phyloP scores from a whole-genome alignment of 371 early-diverging fungal genomes.

The Mortierella sp. region DNA sequence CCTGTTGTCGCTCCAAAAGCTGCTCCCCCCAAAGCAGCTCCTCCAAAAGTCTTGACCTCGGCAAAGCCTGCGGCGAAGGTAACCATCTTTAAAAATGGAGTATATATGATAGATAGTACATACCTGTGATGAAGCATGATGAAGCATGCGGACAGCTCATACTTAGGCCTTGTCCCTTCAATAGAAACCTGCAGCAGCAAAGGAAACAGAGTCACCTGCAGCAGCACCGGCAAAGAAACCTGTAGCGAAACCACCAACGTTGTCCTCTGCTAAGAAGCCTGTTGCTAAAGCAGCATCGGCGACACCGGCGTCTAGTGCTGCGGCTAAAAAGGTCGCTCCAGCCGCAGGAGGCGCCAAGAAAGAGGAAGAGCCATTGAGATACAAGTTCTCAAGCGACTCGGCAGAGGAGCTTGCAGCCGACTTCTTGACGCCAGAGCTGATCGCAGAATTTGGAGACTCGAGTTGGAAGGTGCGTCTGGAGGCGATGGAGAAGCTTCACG shows the following conservation, averaged over 20 bases:
- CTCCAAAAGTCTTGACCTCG: conserved; percentile 33
- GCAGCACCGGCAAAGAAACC: conserved; percentile 77
- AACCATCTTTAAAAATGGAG: background rate
- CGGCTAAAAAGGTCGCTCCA: conserved; percentile 65
- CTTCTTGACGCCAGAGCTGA: conserved; percentile 66
- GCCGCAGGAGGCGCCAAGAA: conserved; percentile 61
- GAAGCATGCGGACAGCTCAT: conserved; percentile 6
- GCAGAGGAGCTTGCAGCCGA: conserved; percentile 75
- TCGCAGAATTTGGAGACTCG: conserved; percentile 73
- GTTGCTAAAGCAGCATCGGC: conserved; percentile 46
- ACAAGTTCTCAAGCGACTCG: conserved; percentile 74
- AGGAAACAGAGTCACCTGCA: conserved; percentile 61
- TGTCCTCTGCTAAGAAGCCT: conserved; percentile 54
- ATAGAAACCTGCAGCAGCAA: conserved; percentile 38
- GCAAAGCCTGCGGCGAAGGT: conserved; percentile 53
- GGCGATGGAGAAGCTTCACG: conserved; percentile 82
- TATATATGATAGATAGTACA: too few species aligned
- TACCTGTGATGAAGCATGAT: too few species aligned
- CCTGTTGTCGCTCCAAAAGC: conserved; percentile 51
- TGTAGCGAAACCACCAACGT: conserved; percentile 54
- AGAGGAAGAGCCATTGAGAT: conserved; percentile 76
- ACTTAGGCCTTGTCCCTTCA: background rate
- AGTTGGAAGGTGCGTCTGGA: conserved; percentile 92
- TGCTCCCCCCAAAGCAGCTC: conserved; percentile 54
- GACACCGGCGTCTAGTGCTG: conserved; percentile 42